Percentiles rank a stretch among this genome's conserved stretches.
Evolutionary conservation across 1,139 yeast species (phyloP).

Genomic region (Kodamaea arcana): DNA sequence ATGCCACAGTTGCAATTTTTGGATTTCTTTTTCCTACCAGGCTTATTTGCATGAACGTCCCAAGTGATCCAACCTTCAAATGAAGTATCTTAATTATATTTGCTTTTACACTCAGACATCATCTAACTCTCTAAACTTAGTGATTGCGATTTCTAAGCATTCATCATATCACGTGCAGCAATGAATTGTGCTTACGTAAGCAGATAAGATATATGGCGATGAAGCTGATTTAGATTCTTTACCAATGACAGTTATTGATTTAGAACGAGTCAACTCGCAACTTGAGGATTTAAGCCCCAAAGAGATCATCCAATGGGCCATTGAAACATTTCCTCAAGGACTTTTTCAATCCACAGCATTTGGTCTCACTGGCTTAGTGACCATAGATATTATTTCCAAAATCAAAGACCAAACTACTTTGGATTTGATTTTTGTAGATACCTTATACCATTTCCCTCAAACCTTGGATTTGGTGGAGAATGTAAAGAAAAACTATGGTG

Average conservation of each 20-base stretch:
- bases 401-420: conserved; percentile 42
- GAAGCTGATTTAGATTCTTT: not conserved
- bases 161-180: conserved; percentile 5
- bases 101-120: too few species aligned
- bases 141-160: too few species aligned
- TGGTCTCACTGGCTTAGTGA: conserved; percentile 88
- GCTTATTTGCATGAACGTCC: too few species aligned
- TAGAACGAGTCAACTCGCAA: conserved; percentile 55
- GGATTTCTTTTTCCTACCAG: too few species aligned
- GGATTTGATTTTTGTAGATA: conserved; percentile 83
- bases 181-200: too few species aligned
- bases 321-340: conserved; percentile 66
- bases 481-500: conserved; percentile 54
- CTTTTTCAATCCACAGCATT: conserved; percentile 91
- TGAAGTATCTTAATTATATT: too few species aligned
- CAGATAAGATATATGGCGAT: not conserved
- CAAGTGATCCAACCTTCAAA: too few species aligned
- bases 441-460: conserved; percentile 90
- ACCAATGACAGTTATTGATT: conserved; percentile 33
- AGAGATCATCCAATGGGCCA: conserved; percentile 79
- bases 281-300: conserved; percentile 58
- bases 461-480: conserved; percentile 70
- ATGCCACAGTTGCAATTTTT: too few species aligned
- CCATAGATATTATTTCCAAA: conserved; percentile 77
- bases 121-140: too few species aligned